These are phyloP conservation scores for Jacaranda mimosifolia DNA, from an alignment of 257 asterid species.

Conservation along the genomic window DNA sequence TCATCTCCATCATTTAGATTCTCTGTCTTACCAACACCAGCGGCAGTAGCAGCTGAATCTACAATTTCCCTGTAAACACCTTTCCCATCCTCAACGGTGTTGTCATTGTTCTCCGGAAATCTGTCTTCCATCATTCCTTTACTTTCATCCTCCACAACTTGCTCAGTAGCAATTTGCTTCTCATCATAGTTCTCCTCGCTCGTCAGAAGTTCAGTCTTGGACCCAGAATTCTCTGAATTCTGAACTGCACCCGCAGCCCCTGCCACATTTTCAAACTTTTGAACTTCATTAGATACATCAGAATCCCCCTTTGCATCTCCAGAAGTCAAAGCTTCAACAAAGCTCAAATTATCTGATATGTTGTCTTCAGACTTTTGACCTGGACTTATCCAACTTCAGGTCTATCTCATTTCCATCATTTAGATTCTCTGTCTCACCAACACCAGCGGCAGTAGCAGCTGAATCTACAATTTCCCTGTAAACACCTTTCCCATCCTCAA, in stretches of 20 bases:
- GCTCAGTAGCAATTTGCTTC: conserved; percentile 37
- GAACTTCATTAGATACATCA: conserved; percentile 43
- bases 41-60: conserved; percentile 35
- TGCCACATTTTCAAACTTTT: conserved; percentile 50
- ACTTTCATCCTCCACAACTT: conserved; percentile 31
- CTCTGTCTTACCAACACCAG: conserved; percentile 39
- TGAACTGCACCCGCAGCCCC: conserved; percentile 40
- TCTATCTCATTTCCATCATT: conserved; percentile 40
- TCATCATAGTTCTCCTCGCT: conserved; percentile 32
- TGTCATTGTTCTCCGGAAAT: conserved; percentile 29
- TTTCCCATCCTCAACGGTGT: conserved; percentile 41
- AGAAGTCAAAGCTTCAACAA: conserved; percentile 44
- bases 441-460: conserved; percentile 20
- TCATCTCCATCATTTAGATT: conserved; percentile 39
- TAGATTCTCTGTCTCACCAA: conserved; percentile 43
- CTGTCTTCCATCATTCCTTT: conserved; percentile 44
- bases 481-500: conserved; percentile 44
- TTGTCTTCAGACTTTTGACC: conserved; percentile 47
- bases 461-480: conserved; percentile 41
- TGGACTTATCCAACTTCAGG: conserved; percentile 38
- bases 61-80: conserved; percentile 41
- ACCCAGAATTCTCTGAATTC: conserved; percentile 39
- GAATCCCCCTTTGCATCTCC: conserved; percentile 43
- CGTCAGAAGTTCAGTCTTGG: conserved; percentile 34
- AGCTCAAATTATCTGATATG: conserved; percentile 38